Conservation (phyloP, 2,329 filamentous ascomycete species). For the Arthrobotrys entomopaga region DNA sequence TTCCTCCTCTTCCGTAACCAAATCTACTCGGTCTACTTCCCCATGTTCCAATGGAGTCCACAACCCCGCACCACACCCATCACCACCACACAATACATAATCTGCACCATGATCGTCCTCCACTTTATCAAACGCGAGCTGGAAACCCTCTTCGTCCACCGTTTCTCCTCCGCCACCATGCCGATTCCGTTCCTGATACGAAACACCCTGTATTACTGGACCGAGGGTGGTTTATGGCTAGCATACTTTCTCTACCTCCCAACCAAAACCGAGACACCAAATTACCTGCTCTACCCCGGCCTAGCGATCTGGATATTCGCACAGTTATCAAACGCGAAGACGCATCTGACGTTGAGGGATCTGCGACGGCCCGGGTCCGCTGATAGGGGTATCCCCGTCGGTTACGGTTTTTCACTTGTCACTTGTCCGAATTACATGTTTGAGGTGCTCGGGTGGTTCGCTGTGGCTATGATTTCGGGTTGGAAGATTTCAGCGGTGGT, state of each 20-base stretch:
- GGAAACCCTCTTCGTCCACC: constrained; percentile 93
- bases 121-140: constrained; percentile 97
- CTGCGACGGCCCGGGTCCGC: constrained; percentile 82
- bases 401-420: constrained; percentile 84
- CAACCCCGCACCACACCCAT: constrained; percentile 67
- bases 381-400: constrained; percentile 85
- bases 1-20: constrained; percentile 76
- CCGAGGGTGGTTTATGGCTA: constrained; percentile 79
- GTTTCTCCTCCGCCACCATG: constrained; percentile 95
- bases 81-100: constrained; percentile 76
- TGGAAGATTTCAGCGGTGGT: constrained; percentile 80
- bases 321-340: constrained; percentile 80
- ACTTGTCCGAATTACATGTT: constrained; percentile 99
- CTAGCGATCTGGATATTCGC: constrained; percentile 78
- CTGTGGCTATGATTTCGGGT: constrained; percentile 77
- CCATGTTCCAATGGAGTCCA: constrained; percentile 61
- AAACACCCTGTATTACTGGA: constrained; percentile 96
- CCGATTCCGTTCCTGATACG: constrained; percentile 89
- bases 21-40: constrained; percentile 72
- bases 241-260: constrained; percentile 85
- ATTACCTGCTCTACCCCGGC: constrained; percentile 72
- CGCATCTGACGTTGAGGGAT: constrained; percentile 80
- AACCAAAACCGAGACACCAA: constrained; percentile 66
- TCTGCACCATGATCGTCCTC: constrained; percentile 76
- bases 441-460: constrained; percentile 85